Percentiles rank a stretch among this genome's conserved stretches.
Conservation (phyloP, 192 early-diverging fungal genomes). For the Coemansia sp. region DNA sequence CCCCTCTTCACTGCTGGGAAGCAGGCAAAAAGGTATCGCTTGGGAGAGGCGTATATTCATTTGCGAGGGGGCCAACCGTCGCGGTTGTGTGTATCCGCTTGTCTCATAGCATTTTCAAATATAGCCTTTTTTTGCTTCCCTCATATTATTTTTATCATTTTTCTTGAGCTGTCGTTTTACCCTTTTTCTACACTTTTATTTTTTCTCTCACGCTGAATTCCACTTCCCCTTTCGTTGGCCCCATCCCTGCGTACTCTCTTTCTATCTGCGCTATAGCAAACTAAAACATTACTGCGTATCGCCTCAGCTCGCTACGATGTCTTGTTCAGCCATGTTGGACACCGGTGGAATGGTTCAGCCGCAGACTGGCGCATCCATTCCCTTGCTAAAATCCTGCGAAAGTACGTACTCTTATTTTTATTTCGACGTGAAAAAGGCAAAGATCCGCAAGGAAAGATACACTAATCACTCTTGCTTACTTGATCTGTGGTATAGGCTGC, state of each 20-base stretch:
- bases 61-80: background rate
- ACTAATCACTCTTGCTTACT: background rate
- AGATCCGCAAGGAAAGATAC: background rate
- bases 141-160: background rate
- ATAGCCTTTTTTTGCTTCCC: background rate
- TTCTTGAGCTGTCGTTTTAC: slow-evolving; percentile 2
- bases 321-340: slow-evolving; percentile 2
- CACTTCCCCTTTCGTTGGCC: background rate
- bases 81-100: background rate
- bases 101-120: background rate
- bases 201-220: slow-evolving; percentile 4
- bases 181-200: background rate
- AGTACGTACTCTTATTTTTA: slow-evolving; percentile 26
- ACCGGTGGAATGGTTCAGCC: slow-evolving; percentile 10
- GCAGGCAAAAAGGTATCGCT: background rate
- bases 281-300: background rate
- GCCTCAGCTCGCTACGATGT: background rate
- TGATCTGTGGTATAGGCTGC: slow-evolving; percentile 36
- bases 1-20: background rate
- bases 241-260: too few species aligned
- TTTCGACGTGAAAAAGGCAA: background rate
- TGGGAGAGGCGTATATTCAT: background rate
- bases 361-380: slow-evolving; percentile 21
- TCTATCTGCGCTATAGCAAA: slow-evolving; percentile 2
- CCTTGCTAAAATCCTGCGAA: slow-evolving; percentile 55